Percentiles rank a stretch among this genome's conserved stretches.
phyloP scores from a whole-genome alignment of 2,329 filamentous ascomycete species.

The Hypoxylon sp. region DNA sequence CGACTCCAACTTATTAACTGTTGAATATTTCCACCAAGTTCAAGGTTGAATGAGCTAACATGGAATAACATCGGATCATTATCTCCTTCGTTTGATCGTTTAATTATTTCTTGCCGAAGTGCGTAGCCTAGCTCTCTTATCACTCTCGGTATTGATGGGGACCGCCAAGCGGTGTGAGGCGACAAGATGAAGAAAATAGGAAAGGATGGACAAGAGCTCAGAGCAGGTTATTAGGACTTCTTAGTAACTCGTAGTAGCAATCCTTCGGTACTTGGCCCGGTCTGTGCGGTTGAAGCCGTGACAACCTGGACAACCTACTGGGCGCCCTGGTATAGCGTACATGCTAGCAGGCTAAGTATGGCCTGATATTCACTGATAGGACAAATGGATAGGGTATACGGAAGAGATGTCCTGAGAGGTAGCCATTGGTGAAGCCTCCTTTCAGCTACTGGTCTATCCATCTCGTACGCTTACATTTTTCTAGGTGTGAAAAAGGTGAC shows the following conservation, averaged over 20 bases:
- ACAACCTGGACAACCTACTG: slow-evolving; percentile 10
- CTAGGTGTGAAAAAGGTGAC: slow-evolving; percentile 3
- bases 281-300: slow-evolving; percentile 19
- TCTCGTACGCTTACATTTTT: slow-evolving; percentile 21
- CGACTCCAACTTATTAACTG: not conserved
- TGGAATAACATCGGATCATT: slow-evolving; percentile 9
- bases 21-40: not conserved
- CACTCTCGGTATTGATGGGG: slow-evolving; percentile 19
- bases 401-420: slow-evolving; percentile 24
- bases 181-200: slow-evolving; percentile 23
- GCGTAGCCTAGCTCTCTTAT: slow-evolving; percentile 16
- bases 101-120: slow-evolving; percentile 7
- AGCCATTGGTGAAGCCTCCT: slow-evolving; percentile 16
- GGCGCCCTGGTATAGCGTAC: slow-evolving; percentile 18
- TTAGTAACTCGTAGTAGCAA: slow-evolving; percentile 13
- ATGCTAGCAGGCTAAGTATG: slow-evolving; percentile 24
- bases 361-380: slow-evolving; percentile 29
- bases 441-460: slow-evolving; percentile 10
- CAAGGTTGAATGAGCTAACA: not conserved
- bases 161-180: slow-evolving; percentile 36
- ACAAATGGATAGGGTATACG: slow-evolving; percentile 26
- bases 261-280: slow-evolving; percentile 33
- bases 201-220: slow-evolving; percentile 22
- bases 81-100: slow-evolving; percentile 11
- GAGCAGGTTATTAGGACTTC: slow-evolving; percentile 12